These are phyloP conservation scores for Thielaviopsis ethacetica DNA, from an alignment of 2,329 filamentous ascomycete genomes.

Conservation along the genomic window DNA sequence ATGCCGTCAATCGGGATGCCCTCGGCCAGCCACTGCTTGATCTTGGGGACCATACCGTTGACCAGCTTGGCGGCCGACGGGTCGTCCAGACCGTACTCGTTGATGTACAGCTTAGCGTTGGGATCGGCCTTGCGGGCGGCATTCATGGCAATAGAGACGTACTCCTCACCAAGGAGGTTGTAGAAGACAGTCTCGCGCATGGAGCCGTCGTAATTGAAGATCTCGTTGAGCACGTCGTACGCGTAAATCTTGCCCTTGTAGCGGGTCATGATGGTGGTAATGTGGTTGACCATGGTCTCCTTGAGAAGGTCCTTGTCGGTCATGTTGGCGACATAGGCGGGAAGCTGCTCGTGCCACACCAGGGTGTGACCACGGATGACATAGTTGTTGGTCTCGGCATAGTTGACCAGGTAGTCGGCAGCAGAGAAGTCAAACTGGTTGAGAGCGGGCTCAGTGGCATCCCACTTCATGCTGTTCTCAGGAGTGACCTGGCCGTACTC, in stretches of 20 bases:
- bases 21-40: slow-evolving; percentile 44
- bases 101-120: slow-evolving; percentile 55
- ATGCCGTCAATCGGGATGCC: slow-evolving; percentile 52
- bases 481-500: slow-evolving; percentile 50
- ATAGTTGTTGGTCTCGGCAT: slow-evolving; percentile 37
- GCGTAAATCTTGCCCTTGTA: slow-evolving; percentile 48
- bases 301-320: slow-evolving; percentile 36
- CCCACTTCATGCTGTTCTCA: slow-evolving; percentile 60
- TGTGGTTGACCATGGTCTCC: slow-evolving; percentile 30
- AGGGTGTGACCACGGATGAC: slow-evolving; percentile 49
- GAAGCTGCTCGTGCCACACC: slow-evolving; percentile 46
- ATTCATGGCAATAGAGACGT: slow-evolving; percentile 52
- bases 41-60: slow-evolving; percentile 36
- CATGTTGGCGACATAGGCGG: slow-evolving; percentile 41
- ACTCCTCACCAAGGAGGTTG: slow-evolving; percentile 51
- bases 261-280: slow-evolving; percentile 37
- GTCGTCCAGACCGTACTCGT: slow-evolving; percentile 55
- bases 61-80: slow-evolving; percentile 37
- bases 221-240: slow-evolving; percentile 51
- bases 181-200: slow-evolving; percentile 48
- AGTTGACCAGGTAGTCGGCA: too few species aligned
- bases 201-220: slow-evolving; percentile 43
- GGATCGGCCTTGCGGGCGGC: slow-evolving; percentile 52
- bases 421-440: too few species aligned
- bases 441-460: slow-evolving; percentile 39